Evolutionary conservation across 1,284 basidiomycete species (phyloP).

Genomic region (Heterobasidion parviporum): DNA sequence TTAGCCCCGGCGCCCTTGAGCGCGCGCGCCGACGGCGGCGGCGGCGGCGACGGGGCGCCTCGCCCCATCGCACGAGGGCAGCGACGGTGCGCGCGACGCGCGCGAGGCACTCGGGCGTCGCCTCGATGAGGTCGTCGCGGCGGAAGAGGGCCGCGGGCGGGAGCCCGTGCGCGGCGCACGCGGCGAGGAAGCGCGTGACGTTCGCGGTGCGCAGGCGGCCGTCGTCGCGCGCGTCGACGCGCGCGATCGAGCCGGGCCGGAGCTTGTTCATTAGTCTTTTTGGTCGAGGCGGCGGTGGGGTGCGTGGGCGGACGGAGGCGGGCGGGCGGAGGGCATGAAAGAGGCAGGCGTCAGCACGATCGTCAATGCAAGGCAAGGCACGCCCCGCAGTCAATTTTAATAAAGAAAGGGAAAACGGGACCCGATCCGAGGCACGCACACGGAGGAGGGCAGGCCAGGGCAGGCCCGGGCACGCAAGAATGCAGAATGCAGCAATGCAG

Average conservation of each 20-base stretch:
- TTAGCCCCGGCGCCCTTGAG: constrained; percentile 10
- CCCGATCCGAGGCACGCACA: not conserved
- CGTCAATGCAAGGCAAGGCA: not conserved
- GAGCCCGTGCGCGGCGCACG: constrained; percentile 58
- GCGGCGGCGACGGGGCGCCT: constrained; percentile 37
- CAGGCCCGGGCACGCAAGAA: not conserved
- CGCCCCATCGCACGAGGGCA: constrained; percentile 54
- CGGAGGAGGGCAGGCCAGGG: not conserved
- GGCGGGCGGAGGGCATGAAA: not conserved
- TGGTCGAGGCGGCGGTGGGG: no score
- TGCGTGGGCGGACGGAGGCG: not conserved
- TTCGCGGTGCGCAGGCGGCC: constrained; percentile 58
- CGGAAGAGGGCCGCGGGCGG: constrained; percentile 57
- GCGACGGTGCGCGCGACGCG: constrained; percentile 64
- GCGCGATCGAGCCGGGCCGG: constrained; percentile 48
- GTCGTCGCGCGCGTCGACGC: constrained; percentile 62
- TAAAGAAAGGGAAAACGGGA: not conserved
- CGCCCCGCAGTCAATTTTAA: not conserved
- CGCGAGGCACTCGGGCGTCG: constrained; percentile 47
- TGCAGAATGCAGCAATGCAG: no score
- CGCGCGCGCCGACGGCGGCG: constrained; percentile 30
- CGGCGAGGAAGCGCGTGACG: constrained; percentile 65
- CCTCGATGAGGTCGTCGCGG: constrained; percentile 59
- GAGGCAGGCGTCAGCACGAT: not conserved
- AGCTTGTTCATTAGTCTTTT: constrained; percentile 68